Evolutionary conservation across 148 eudicot genomes (phyloP).

Genomic region (Arbutus unedo): DNA sequence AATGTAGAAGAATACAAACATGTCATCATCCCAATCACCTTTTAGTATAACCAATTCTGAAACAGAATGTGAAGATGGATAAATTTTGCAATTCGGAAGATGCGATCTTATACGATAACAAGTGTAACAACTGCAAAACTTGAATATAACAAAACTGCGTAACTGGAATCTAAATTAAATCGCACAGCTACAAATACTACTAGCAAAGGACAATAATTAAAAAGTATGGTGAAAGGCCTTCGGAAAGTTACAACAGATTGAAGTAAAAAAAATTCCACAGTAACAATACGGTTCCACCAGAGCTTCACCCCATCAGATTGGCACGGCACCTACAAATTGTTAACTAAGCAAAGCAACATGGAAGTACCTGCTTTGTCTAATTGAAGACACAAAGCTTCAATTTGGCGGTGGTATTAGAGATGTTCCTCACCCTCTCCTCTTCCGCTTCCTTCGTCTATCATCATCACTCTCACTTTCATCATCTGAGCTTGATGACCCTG

Average conservation of each 20-base stretch:
- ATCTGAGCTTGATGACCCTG: slow-evolving; percentile 47
- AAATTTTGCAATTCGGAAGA: no score
- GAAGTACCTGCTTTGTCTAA: background rate
- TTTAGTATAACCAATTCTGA: no score
- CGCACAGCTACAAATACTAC: background rate
- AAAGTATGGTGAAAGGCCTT: background rate
- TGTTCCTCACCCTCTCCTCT: slow-evolving; percentile 33
- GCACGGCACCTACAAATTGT: background rate
- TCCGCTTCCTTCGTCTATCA: slow-evolving; percentile 39
- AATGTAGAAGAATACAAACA: no score
- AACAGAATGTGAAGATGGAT: no score
- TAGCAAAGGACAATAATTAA: background rate
- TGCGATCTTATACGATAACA: no score
- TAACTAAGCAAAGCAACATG: background rate
- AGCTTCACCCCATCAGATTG: background rate
- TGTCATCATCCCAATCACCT: no score
- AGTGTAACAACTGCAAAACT: no score
- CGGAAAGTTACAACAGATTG: background rate
- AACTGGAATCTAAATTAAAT: background rate
- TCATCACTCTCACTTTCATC: slow-evolving; percentile 41
- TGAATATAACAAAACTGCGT: background rate
- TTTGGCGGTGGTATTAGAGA: background rate
- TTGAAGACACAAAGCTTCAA: background rate
- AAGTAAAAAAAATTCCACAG: background rate
- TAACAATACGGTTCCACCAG: background rate